Evolutionary conservation across 768 basidiomycete species (phyloP), one percentile per base, ranked within the genome.

Genomic region (Coprinopsis cinerea): DNA sequence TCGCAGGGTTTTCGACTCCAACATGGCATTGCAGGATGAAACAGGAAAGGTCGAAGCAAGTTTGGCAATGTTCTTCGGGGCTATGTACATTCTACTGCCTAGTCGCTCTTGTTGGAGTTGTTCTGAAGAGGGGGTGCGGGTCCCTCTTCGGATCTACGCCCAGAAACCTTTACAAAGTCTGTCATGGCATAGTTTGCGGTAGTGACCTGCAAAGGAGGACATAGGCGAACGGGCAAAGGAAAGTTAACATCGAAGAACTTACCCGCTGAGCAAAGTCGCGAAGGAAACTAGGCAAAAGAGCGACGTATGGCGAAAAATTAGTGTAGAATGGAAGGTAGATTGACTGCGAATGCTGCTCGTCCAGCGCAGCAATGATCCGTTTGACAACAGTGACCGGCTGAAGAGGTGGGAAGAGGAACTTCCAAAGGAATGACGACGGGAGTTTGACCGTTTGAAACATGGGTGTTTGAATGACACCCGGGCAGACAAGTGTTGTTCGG

Each of bases 401-500:
- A 17, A 93, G 59, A 24, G 82, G 78, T 1, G 92, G 92, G 41
- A 82, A 75, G 60, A 92, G 74, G 71, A 98, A 97, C 48, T 72
- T 74, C 66, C 76, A 80, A 34, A 83, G 57, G 23, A 64, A 53
- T 49, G 68, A 72, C 27, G 64, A 59, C 3, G 88, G 81, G 35
- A 83, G 65, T 9, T 61, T 65, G 18, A 77, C 59, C 0, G 73
- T 75, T 14, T 81, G 75, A 69, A 97, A 98, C 61, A 98, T 76
- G 1, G 77, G 74, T 0, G 94, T 95, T 37, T 74, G 64, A 59
- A 92, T 72, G 62, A 90, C 86, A 1, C 90, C 89, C 0, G 95
- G 85, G 47, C 83, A 74, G 52, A 98, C 67, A 18, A 97, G 74
- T 2, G 92, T 93, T 9, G 92, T 95, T n/a, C 90, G 85, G 65